Percentiles rank a stretch among this genome's conserved stretches.
phyloP scores from a whole-genome alignment of 2,329 filamentous ascomycete species.

The Aspergillus hortae region DNA sequence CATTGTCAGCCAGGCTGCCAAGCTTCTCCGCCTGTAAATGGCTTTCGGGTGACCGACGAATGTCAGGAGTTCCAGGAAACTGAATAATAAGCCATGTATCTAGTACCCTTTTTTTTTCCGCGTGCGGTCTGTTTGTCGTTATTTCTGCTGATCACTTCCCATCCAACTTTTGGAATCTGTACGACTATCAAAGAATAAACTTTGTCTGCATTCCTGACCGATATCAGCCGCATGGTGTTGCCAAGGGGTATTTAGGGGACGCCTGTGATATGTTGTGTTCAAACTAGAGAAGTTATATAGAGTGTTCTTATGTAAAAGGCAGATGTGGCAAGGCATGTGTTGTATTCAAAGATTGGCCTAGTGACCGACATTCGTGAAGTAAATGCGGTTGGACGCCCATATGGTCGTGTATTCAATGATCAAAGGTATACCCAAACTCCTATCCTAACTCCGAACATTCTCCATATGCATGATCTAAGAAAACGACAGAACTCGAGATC shows the following conservation, averaged over 20 bases:
- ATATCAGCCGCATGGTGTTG: slow-evolving; percentile 2
- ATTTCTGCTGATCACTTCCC: slow-evolving; percentile 16
- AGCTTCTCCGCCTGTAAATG: slow-evolving; percentile 74
- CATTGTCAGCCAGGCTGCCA: slow-evolving; percentile 83
- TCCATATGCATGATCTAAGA: neutral
- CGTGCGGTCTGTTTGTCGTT: slow-evolving; percentile 7
- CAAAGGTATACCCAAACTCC: too few species aligned
- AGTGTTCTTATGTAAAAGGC: too few species aligned
- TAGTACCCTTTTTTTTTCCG: slow-evolving; percentile 30
- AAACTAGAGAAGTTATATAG: too few species aligned
- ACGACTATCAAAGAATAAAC: slow-evolving; percentile 23
- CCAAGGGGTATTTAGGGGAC: too few species aligned
- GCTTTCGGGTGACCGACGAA: slow-evolving; percentile 6
- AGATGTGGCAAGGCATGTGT: too few species aligned
- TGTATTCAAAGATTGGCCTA: too few species aligned
- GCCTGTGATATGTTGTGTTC: neutral
- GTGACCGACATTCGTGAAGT: too few species aligned
- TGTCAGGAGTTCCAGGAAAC: slow-evolving; percentile 13
- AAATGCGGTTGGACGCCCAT: too few species aligned
- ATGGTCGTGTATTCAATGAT: too few species aligned
- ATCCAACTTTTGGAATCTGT: slow-evolving; percentile 15
- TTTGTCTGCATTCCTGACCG: slow-evolving; percentile 8
- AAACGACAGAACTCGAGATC: neutral
- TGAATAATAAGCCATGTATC: slow-evolving; percentile 29
- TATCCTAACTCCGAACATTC: too few species aligned